Percentiles rank a stretch among this genome's conserved stretches.
Evolutionary conservation across 1,284 basidiomycete species (phyloP).

Genomic region (Leccinum solheimii): DNA sequence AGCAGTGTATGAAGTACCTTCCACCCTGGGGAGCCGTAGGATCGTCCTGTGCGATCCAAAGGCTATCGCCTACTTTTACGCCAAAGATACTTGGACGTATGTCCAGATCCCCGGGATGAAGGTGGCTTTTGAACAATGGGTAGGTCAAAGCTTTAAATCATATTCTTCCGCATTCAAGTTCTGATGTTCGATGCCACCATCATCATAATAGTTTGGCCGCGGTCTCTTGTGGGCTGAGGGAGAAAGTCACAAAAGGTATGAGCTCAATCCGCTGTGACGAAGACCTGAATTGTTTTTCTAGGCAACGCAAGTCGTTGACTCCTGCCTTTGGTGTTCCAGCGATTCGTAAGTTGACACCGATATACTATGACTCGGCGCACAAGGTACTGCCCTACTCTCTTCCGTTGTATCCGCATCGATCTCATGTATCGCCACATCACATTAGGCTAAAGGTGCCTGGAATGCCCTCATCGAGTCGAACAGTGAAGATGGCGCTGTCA

Average conservation of each 20-base stretch:
- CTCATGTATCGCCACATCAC: background rate
- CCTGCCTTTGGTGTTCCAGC: background rate
- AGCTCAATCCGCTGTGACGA: background rate
- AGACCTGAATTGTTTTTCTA: background rate
- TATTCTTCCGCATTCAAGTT: background rate
- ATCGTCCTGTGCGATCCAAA: background rate
- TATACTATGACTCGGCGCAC: background rate
- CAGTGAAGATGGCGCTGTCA: background rate
- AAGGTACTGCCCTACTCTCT: background rate
- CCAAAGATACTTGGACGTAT: background rate
- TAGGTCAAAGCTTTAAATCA: background rate
- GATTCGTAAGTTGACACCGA: background rate
- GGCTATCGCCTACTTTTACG: background rate
- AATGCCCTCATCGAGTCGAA: background rate
- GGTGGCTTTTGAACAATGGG: background rate
- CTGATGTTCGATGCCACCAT: background rate
- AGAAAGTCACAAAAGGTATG: background rate
- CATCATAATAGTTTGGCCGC: background rate
- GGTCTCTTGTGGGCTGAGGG: background rate
- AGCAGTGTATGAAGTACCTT: background rate
- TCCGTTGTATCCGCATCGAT: background rate
- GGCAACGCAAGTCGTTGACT: background rate
- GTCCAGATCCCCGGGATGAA: background rate
- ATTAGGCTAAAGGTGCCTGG: background rate
- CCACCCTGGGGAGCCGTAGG: background rate